Base-by-base conservation (phyloP, 441 rosid genomes). In the Croton setiger region DNA sequence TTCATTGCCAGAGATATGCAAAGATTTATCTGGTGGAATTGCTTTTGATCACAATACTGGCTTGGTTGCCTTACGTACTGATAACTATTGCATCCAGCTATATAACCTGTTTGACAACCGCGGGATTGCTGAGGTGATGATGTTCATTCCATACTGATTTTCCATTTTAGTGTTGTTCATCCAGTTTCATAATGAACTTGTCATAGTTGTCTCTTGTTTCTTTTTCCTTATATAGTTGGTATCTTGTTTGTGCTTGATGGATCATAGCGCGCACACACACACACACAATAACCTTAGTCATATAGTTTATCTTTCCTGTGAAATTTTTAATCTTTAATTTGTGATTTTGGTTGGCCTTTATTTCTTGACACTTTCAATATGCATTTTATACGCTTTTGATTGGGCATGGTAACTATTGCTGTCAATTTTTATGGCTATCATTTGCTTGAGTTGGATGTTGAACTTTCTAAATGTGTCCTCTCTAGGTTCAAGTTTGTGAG, bases 401-500 rank as follows among this genome's bases (percentile, higher is more conserved):
- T 17, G 39, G 33, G 66, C 23, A 31, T 62, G 18, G 31, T 27
- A 31, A 41, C 44, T 13, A 43, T 70, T 31, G 45, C 53, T 41
- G 53, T 4, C 15, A 57, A 23, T 49, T 43, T 45, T 58, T 9
- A 48, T 72, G 52, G 21, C 41, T 64, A 43, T 48, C 13, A 12
- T 7, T 37, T 69, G 39, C 14, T 61, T 23, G 4, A 77, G 39
- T 60, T 75, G 75, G 60, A 67, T 65, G 66, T 60, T 79, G 75
- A 75, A 59, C 6, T 75, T 55, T 71, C 70, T 60, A 37, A 70
- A 36, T 68, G 11, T 80, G 35, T 69, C 31, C 20, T 61, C 55
- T 71, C 43, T 83, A 94, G 99, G 90, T 90, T 80, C 94, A 87
- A 82, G 93, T 90, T 66, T 92, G 95, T 79, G 96, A 91, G 80